A percentile compares a stretch with the other conserved stretches of the same genome.
These are phyloP conservation scores for Alternaria angustiovoidea DNA, from an alignment of 2,329 filamentous ascomycete species.

Conservation along the genomic window DNA sequence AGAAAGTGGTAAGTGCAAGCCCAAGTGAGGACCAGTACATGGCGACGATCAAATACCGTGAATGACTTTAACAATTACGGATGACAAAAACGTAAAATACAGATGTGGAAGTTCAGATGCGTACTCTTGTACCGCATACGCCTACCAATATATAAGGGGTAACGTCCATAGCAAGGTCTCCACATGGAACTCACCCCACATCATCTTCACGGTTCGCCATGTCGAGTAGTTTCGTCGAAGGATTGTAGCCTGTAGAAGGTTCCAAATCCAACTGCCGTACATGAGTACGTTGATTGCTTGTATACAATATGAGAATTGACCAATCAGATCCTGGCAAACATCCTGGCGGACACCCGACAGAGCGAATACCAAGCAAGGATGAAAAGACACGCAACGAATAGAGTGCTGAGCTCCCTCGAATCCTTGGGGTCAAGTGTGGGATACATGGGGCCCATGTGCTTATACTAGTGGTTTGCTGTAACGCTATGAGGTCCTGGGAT, in stretches of 20 bases:
- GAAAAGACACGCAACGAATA: neutral
- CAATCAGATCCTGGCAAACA: conserved; percentile 1
- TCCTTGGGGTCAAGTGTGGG: neutral
- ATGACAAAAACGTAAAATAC: neutral
- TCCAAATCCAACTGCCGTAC: conserved; percentile 7
- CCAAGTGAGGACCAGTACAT: conserved; percentile 27
- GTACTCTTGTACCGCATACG: neutral
- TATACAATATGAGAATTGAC: conserved; percentile 1
- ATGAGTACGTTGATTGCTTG: conserved; percentile 2
- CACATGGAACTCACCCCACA: conserved; percentile 3
- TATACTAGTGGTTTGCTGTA: neutral
- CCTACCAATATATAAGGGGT: neutral
- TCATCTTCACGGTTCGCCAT: neutral
- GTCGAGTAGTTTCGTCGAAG: neutral
- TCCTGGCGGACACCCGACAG: neutral
- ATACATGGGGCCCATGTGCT: neutral
- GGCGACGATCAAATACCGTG: neutral
- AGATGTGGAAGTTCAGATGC: neutral
- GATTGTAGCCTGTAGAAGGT: neutral
- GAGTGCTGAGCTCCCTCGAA: neutral
- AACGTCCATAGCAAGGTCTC: neutral
- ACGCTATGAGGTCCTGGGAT: neutral
- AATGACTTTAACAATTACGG: too few species aligned
- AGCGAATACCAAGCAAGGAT: neutral
- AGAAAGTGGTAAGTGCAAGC: conserved; percentile 26